Conservation (phyloP, 1,139 yeast species). For the Yamadazyma membranifaciens region DNA sequence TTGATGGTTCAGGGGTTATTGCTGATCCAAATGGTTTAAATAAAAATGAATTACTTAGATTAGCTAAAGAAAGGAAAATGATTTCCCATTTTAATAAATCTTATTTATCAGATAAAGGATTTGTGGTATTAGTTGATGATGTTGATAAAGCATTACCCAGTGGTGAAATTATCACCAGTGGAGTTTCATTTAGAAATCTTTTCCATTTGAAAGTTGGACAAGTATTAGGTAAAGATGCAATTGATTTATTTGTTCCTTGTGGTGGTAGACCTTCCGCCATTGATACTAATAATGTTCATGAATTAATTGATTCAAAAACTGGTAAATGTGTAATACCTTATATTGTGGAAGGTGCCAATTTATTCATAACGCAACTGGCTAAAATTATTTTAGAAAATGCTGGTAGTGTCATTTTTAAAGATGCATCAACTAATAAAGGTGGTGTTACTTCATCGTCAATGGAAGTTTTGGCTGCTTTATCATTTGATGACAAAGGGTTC, state of each 20-base stretch:
- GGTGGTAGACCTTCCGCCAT: slow-evolving; percentile 99
- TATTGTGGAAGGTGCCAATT: slow-evolving; percentile 96
- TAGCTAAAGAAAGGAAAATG: slow-evolving; percentile 79
- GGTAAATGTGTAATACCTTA: slow-evolving; percentile 81
- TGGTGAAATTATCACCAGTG: slow-evolving; percentile 74
- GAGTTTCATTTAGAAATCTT: slow-evolving; percentile 88
- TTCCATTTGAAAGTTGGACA: slow-evolving; percentile 79
- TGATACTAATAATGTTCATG: slow-evolving; percentile 78
- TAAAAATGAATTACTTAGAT: slow-evolving; percentile 70
- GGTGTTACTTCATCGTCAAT: slow-evolving; percentile 97
- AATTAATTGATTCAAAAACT: slow-evolving; percentile 69
- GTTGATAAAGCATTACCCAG: slow-evolving; percentile 74
- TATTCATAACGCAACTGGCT: slow-evolving; percentile 93
- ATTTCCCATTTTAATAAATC: slow-evolving; percentile 66
- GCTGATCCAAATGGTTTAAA: slow-evolving; percentile 90
- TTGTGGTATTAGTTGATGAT: slow-evolving; percentile 83
- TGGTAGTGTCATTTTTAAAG: slow-evolving; percentile 86
- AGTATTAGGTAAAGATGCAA: slow-evolving; percentile 56
- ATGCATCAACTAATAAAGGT: slow-evolving; percentile 97
- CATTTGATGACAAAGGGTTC: slow-evolving; percentile 85
- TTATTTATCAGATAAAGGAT: slow-evolving; percentile 72
- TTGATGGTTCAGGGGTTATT: slow-evolving; percentile 94
- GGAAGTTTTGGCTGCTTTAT: slow-evolving; percentile 92
- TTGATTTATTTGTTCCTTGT: slow-evolving; percentile 91
- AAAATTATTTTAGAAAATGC: slow-evolving; percentile 82